Percentiles rank a stretch among this genome's conserved stretches.
Evolutionary conservation across 2,329 filamentous ascomycete species (phyloP).

Genomic region (Clonostachys rosea): DNA sequence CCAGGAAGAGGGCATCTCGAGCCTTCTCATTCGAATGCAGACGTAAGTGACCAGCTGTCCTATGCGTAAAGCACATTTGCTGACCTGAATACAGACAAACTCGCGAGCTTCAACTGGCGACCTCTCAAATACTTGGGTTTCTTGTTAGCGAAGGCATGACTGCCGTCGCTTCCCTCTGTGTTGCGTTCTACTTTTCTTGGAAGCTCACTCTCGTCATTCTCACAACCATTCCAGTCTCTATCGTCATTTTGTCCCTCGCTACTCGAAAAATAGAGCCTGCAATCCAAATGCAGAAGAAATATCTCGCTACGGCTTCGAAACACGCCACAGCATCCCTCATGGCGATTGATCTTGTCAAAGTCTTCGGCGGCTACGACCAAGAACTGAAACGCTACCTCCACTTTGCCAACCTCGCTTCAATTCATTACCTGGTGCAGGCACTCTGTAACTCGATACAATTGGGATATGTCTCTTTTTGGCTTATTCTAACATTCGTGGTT

Average conservation of each 20-base stretch:
- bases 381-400: constrained; percentile 63
- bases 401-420: constrained; percentile 52
- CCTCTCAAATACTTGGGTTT: constrained; percentile 75
- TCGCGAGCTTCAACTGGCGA: constrained; percentile 74
- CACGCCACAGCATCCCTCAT: constrained; percentile 63
- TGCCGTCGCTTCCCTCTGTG: constrained; percentile 56
- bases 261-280: constrained; percentile 58
- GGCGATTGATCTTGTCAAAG: constrained; percentile 82
- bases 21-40: constrained; percentile 68
- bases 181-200: constrained; percentile 81
- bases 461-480: constrained; percentile 68
- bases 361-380: constrained; percentile 69
- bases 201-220: constrained; percentile 77
- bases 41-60: constrained; percentile 45
- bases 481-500: constrained; percentile 74
- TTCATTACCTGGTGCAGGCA: constrained; percentile 64
- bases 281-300: constrained; percentile 63
- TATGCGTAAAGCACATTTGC: background rate
- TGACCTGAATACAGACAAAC: constrained; percentile 57
- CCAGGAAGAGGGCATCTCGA: constrained; percentile 64
- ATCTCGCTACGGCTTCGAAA: constrained; percentile 68
- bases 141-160: constrained; percentile 61
- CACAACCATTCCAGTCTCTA: constrained; percentile 65
- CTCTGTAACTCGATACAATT: constrained; percentile 67
- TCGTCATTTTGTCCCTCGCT: constrained; percentile 53